Conservation (phyloP, 495 filamentous ascomycete genomes). For the Trypethelium eluteriae region DNA sequence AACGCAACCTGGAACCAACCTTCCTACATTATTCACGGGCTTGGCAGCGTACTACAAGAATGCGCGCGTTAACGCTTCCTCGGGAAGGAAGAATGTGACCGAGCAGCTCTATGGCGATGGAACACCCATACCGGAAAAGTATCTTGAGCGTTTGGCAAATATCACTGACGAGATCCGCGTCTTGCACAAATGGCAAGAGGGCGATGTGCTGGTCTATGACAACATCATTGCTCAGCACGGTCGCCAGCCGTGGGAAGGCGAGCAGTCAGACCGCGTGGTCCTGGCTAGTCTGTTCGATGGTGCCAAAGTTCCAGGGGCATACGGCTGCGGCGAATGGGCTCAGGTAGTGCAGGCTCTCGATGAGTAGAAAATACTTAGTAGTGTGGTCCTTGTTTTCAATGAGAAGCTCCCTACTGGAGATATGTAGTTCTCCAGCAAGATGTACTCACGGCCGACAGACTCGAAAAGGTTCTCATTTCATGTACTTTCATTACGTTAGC, state of each 20-base stretch:
- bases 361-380: neutral
- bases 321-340: conserved; percentile 41
- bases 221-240: conserved; percentile 46
- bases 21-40: conserved; percentile 48
- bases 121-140: conserved; percentile 45
- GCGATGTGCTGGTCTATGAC: conserved; percentile 43
- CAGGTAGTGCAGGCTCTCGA: conserved; percentile 39
- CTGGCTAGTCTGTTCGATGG: conserved; percentile 41
- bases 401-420: no score
- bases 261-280: conserved; percentile 40
- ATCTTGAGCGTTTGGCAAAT: conserved; percentile 39
- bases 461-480: no score
- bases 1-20: conserved; percentile 42
- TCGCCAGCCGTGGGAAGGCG: conserved; percentile 42
- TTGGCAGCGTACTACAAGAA: conserved; percentile 44
- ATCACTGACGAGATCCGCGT: conserved; percentile 46
- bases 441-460: no score
- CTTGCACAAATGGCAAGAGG: conserved; percentile 36
- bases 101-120: conserved; percentile 42
- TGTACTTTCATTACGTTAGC: no score
- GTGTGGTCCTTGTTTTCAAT: no score
- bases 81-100: conserved; percentile 17
- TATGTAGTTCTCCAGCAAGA: no score
- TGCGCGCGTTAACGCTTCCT: conserved; percentile 20
- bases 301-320: conserved; percentile 39